These are phyloP conservation scores for Acacia acuminata DNA, from an alignment of 306 rosid genomes.

Conservation along the genomic window DNA sequence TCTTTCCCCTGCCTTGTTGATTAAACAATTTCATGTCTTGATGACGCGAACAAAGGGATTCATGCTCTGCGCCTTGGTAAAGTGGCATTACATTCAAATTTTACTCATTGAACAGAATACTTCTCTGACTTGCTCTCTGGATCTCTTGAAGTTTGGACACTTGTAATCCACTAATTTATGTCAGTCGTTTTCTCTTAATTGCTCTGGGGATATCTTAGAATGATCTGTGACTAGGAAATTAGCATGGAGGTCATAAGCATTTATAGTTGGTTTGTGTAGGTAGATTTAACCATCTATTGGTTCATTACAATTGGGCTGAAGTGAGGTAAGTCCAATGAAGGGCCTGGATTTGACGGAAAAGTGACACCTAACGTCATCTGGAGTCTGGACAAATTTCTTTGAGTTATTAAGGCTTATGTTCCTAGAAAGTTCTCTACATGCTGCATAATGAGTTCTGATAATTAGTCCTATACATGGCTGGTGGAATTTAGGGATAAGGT, in stretches of 20 bases:
- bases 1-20: not conserved
- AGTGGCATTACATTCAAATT: not conserved
- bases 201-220: not conserved
- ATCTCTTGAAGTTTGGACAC: constrained; percentile 1
- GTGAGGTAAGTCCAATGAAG: not conserved
- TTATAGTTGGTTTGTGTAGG: constrained; percentile 2
- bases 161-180: not conserved
- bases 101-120: not conserved
- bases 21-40: not conserved
- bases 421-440: not conserved
- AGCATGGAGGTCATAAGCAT: not conserved
- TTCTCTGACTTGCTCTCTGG: not conserved
- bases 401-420: not conserved
- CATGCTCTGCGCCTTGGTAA: not conserved
- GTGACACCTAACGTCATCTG: not conserved
- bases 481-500: not conserved
- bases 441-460: not conserved
- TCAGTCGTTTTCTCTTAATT: not conserved
- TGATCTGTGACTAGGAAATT: constrained; percentile 7
- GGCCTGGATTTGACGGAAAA: not conserved
- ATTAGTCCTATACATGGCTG: not conserved
- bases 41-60: not conserved
- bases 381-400: not conserved
- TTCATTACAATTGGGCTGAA: constrained; percentile 23
- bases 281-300: constrained; percentile 7